These are phyloP conservation scores for Perkinsus olseni DNA, from an alignment of 169 alveolate species.

Conservation along the genomic window DNA sequence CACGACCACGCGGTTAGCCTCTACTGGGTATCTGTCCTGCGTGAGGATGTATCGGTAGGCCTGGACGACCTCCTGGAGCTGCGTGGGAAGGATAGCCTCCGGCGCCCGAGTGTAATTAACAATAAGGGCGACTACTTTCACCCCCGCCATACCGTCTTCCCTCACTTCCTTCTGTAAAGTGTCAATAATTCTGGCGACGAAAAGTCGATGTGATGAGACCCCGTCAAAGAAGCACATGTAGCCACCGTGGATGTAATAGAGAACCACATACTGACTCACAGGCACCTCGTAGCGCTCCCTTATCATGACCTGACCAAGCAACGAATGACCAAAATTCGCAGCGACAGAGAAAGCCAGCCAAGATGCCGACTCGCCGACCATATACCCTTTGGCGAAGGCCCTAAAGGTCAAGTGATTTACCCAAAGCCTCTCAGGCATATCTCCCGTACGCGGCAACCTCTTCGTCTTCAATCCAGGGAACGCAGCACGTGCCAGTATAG, in stretches of 20 bases:
- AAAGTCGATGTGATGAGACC: background rate
- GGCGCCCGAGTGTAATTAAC: background rate
- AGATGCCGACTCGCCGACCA: too few relatives aligned
- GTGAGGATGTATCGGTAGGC: background rate
- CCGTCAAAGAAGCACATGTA: background rate
- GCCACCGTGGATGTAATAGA: background rate
- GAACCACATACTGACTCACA: background rate
- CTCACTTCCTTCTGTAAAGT: background rate
- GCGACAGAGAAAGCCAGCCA: too few relatives aligned
- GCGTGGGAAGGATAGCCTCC: background rate
- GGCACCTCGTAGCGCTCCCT: background rate
- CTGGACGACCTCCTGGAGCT: background rate
- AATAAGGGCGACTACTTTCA: background rate
- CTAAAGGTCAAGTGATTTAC: too few relatives aligned
- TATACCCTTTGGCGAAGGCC: too few relatives aligned
- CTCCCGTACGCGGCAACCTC: background rate
- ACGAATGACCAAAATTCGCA: too few relatives aligned
- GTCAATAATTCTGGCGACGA: background rate
- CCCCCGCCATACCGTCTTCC: background rate
- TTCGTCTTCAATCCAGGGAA: background rate
- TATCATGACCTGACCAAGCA: background rate
- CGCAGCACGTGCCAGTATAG: background rate
- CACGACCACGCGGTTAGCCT: background rate
- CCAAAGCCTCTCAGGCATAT: background rate
- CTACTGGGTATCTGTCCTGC: background rate